Evolutionary conservation across 192 early-diverging fungal species (phyloP), one percentile per base, ranked within the genome.

Genomic region (Gamsiella multidivaricata): DNA sequence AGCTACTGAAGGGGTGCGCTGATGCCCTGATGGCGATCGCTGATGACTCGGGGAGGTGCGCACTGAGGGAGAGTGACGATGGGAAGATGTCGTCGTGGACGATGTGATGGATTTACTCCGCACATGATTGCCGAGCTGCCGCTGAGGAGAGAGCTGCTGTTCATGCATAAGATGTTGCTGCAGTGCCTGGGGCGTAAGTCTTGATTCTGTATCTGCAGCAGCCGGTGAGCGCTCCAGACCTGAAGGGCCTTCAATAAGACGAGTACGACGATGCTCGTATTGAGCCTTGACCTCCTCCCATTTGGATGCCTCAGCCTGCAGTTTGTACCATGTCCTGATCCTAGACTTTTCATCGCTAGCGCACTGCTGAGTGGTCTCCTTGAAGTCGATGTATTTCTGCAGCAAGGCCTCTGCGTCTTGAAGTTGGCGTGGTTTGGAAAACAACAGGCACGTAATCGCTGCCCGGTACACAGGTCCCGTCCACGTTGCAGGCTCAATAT

Each of bases 211-310:
- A 0, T 58, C 47, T 2, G 43, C 23, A 3, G 17, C 18, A 31
- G 18, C 23, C 4, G n/a, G 28, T 22, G 34, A 28, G 18, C 65
- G 72, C 15, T 76, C 72, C 3, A 54, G 15, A 22, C 34, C 62
- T 9, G 47, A 31, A 1, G 72, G 65, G 2, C 64, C 58, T 25
- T 76, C 43, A 18, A 76, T 5, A 22, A 76, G 72, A 2, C 72
- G 49, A 11, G 64, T 29, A n/a, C 72, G 72, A 11, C 64, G 43
- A 6, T 42, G 53, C 29, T 68, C 65, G 17, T 78, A 78, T 25
- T 62, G 60, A 1, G 49, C 18, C 61, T 78, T 78, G n/a, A 68
- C 32, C 3, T 78, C 74, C 15, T 78, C 65, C 74, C 74, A 78
- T 17, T 64, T 78, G 52, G 61, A 69, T 15, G 65, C 66, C 20